phyloP scores from a whole-genome alignment of 805 yeast genomes.

The Saccharomycopsis sp. region DNA sequence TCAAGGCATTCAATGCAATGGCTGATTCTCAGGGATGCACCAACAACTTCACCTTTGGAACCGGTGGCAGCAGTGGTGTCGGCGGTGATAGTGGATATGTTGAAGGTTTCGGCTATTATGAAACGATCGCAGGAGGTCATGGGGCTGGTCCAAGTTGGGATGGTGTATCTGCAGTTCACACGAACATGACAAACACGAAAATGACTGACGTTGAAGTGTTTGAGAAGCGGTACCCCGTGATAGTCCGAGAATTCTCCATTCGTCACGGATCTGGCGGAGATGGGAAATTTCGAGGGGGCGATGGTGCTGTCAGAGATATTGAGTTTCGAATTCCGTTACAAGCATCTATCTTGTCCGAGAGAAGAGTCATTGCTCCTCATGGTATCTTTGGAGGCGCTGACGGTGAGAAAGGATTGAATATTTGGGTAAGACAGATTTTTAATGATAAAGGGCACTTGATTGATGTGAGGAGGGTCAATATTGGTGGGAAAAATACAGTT shows the following conservation, averaged over 20 bases:
- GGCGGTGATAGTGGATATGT: conserved; percentile 37
- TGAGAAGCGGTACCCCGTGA: conserved; percentile 82
- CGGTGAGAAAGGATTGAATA: conserved; percentile 67
- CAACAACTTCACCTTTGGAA: conserved; percentile 86
- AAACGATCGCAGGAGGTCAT: conserved; percentile 92
- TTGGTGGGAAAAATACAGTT: conserved; percentile 71
- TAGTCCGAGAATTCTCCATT: conserved; percentile 63
- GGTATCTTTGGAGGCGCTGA: conserved; percentile 79
- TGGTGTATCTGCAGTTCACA: conserved; percentile 86
- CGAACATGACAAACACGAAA: conserved; percentile 90
- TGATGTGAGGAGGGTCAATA: conserved; percentile 35
- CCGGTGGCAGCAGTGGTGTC: conserved; percentile 50
- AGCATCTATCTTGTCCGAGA: conserved; percentile 78
- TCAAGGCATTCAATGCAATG: conserved; percentile 80
- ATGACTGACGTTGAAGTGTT: conserved; percentile 88
- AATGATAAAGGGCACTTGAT: conserved; percentile 28
- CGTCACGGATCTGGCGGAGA: conserved; percentile 74
- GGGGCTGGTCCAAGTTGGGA: conserved; percentile 88
- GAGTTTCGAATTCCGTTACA: conserved; percentile 68
- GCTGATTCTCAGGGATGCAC: conserved; percentile 97
- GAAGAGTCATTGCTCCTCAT: conserved; percentile 79
- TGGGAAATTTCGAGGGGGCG: conserved; percentile 71
- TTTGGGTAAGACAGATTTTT: conserved; percentile 35
- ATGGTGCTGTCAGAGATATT: conserved; percentile 80
- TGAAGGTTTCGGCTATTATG: conserved; percentile 83